Conservation (phyloP, 331 rosid genomes). For the Pyracantha coccinea region DNA sequence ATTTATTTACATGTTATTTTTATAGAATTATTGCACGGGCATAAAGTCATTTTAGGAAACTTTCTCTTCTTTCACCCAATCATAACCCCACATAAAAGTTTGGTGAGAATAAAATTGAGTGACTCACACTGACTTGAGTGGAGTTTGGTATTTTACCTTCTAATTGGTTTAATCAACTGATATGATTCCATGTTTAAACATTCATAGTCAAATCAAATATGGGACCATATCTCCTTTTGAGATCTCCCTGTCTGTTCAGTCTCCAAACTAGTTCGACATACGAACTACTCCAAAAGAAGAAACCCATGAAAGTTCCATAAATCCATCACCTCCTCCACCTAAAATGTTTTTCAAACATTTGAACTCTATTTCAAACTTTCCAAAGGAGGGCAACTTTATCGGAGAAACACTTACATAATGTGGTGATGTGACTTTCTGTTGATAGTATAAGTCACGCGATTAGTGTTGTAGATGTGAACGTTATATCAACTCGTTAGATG, state of each 20-base stretch:
- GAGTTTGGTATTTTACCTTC: constrained; percentile 32
- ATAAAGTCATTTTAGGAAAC: constrained; percentile 22
- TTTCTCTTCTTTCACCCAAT: constrained; percentile 4
- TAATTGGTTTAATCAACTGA: constrained; percentile 26
- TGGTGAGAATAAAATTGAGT: constrained; percentile 12
- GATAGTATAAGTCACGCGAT: too few relatives aligned
- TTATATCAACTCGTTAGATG: background rate
- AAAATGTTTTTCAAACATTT: background rate
- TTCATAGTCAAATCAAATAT: constrained; percentile 33
- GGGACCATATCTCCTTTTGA: constrained; percentile 64
- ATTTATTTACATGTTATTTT: too few relatives aligned
- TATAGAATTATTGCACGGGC: constrained; percentile 13
- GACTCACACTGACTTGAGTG: constrained; percentile 11
- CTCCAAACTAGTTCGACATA: constrained; percentile 6
- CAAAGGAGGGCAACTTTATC: background rate
- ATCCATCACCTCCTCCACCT: constrained; percentile 3
- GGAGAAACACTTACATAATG: background rate
- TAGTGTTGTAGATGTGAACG: background rate
- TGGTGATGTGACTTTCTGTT: background rate
- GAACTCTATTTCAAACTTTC: background rate
- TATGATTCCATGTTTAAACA: constrained; percentile 31
- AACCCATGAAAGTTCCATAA: constrained; percentile 22
- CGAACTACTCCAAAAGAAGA: constrained; percentile 9
- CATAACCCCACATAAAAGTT: constrained; percentile 6
- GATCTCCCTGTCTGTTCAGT: constrained; percentile 52